Evolutionary conservation across 2,329 filamentous ascomycete species (phyloP).

Genomic region (Chrysosporium queenslandicum): DNA sequence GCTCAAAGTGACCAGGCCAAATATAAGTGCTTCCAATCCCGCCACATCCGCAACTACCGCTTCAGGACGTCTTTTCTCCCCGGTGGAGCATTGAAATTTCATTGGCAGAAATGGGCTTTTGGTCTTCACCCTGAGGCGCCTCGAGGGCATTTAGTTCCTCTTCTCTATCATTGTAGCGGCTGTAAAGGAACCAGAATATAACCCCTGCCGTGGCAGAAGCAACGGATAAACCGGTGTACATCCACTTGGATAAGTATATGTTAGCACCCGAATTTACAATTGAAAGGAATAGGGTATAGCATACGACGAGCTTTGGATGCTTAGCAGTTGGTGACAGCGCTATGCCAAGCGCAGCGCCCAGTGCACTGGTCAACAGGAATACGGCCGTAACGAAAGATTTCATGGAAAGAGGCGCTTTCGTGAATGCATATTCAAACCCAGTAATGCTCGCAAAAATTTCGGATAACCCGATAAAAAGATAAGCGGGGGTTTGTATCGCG

Average conservation of each 20-base stretch:
- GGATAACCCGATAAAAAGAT: slow-evolving; percentile 39
- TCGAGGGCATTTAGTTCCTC: slow-evolving; percentile 44
- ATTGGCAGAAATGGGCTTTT: slow-evolving; percentile 13
- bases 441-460: slow-evolving; percentile 57
- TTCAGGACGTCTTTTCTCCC: background rate
- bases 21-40: no score
- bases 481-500: slow-evolving; percentile 37
- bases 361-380: slow-evolving; percentile 48
- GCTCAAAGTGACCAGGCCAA: no score
- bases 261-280: background rate
- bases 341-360: slow-evolving; percentile 51
- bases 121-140: slow-evolving; percentile 8
- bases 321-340: slow-evolving; percentile 51
- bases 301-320: slow-evolving; percentile 50
- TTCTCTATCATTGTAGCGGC: slow-evolving; percentile 40
- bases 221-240: slow-evolving; percentile 50
- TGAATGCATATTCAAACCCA: slow-evolving; percentile 63
- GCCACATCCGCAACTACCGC: background rate
- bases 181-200: slow-evolving; percentile 46
- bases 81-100: background rate
- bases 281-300: background rate
- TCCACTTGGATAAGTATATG: slow-evolving; percentile 37
- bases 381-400: slow-evolving; percentile 51
- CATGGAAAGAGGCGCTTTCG: slow-evolving; percentile 61
- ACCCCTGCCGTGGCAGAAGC: slow-evolving; percentile 42